Percentiles rank a stretch among this genome's conserved stretches.
Conservation (phyloP, 202 grass and related monocot species). For the Hordeum pubiflorum region DNA sequence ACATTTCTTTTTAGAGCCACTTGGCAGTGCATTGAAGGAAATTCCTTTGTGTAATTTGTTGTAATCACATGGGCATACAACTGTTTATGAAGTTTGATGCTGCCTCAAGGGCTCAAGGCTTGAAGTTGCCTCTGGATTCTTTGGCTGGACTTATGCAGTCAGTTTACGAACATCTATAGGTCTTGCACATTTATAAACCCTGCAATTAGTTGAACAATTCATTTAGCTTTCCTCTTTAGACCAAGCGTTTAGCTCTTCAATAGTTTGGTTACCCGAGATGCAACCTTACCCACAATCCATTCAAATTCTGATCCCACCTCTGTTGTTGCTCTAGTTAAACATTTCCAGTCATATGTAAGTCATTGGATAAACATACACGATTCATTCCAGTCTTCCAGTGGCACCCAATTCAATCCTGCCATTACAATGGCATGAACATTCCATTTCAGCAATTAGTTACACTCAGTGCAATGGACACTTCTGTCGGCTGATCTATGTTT, state of each 20-base stretch:
- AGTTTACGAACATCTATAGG: background rate
- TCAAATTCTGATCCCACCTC: background rate
- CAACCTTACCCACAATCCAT: background rate
- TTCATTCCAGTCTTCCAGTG: background rate
- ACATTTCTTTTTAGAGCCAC: background rate
- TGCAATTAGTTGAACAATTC: background rate
- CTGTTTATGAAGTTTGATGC: background rate
- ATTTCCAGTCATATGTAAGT: background rate
- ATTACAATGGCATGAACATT: background rate
- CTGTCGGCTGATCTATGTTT: background rate
- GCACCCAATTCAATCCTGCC: background rate
- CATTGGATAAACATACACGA: background rate
- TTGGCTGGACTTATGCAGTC: background rate
- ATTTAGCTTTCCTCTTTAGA: background rate
- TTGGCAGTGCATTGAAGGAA: background rate
- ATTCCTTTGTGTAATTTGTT: background rate
- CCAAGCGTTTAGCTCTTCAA: background rate
- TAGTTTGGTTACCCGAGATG: background rate
- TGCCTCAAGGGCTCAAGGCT: background rate
- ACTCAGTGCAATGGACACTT: background rate
- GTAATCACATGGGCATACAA: too few relatives aligned
- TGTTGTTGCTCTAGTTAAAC: background rate
- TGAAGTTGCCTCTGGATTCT: background rate
- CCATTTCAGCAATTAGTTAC: background rate
- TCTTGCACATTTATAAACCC: background rate